Evolutionary conservation across 1,284 basidiomycete species (phyloP).

Genomic region (Neotropicomus parvogracilis): DNA sequence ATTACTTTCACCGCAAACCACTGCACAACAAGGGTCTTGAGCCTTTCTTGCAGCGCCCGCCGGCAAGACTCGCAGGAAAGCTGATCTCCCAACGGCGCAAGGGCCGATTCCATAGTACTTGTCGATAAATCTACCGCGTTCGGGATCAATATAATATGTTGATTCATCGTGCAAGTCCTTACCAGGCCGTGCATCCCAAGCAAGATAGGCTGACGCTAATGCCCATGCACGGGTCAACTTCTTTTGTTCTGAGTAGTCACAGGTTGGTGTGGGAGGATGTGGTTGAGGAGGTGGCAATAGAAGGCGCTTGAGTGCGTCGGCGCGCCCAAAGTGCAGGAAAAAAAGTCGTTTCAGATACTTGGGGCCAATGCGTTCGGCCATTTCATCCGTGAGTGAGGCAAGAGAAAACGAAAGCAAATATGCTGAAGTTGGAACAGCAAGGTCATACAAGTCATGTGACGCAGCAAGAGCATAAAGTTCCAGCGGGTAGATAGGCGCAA

Average conservation of each 20-base stretch:
- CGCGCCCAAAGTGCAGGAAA: conserved; percentile 42
- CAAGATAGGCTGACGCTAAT: conserved; percentile 61
- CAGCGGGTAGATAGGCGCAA: conserved; percentile 53
- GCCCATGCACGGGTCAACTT: conserved; percentile 63
- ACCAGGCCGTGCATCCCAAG: conserved; percentile 69
- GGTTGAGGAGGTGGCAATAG: conserved; percentile 60
- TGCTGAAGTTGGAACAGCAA: conserved; percentile 57
- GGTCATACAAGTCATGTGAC: conserved; percentile 50
- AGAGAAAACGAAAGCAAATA: conserved; percentile 59
- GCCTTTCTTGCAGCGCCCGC: conserved; percentile 55
- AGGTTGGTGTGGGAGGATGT: conserved; percentile 53
- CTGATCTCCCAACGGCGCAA: conserved; percentile 55
- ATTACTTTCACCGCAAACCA: conserved; percentile 75
- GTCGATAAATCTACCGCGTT: conserved; percentile 50
- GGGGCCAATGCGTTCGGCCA: conserved; percentile 56
- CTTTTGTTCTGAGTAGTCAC: conserved; percentile 61
- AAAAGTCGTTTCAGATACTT: conserved; percentile 41
- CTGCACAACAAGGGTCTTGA: conserved; percentile 64
- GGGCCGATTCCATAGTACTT: conserved; percentile 56
- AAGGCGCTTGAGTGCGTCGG: conserved; percentile 52
- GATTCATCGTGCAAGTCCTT: conserved; percentile 11
- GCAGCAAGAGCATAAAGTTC: conserved; percentile 60
- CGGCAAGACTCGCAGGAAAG: conserved; percentile 61
- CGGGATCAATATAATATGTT: conserved; percentile 11
- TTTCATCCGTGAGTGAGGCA: conserved; percentile 54